Base-by-base conservation (phyloP, 2,329 filamentous ascomycete genomes). In the Trichoderma guizhouense region DNA sequence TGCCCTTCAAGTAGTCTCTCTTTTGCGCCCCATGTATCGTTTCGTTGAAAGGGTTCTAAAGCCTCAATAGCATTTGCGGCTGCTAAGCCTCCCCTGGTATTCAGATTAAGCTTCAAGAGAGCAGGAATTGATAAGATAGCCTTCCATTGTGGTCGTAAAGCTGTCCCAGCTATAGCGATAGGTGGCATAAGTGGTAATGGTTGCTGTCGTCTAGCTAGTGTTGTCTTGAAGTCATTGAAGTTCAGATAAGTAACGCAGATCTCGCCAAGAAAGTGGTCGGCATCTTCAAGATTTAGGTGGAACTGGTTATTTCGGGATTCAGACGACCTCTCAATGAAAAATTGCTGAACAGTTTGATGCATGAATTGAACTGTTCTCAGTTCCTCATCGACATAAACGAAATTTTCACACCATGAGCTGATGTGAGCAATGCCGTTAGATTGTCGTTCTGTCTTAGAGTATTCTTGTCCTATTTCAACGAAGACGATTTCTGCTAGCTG, bases 201-300 rank as follows among this genome's bases (percentile, higher is more conserved):
- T 30, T n/a, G 58, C 2, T 21, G 18, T 43, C 66, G 47, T 30
- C 32, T 39, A 15, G 71, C 71, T 18, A 81, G 4, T 8, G 79
- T 74, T 3, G 76, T 79, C 65, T 83, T 78, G 51, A 84, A 84
- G 55, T 83, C 80, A 47, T 77, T 79, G 64, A 82, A 82, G 11
- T 79, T 73, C 21, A 84, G 79, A 72, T 84, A 84, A 0, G 81
- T 81, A 15, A 83, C 58, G 72, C 82, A 83, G 58, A 82, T 77
- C 36, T 82, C 79, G 3, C 81, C 81, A 53, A 80, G 69, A 7
- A 76, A 61, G 32, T 77, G 75, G 67, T 83, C 75, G 1, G 75
- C 77, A 15, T 77, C 73, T 15, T 74, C 30, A 4, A 74, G 6
- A 8, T 78, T 57, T n/a, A 83, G 24, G 11, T 68, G 30, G 28